Conservation (phyloP, 495 filamentous ascomycete genomes). For the Viridothelium virens region DNA sequence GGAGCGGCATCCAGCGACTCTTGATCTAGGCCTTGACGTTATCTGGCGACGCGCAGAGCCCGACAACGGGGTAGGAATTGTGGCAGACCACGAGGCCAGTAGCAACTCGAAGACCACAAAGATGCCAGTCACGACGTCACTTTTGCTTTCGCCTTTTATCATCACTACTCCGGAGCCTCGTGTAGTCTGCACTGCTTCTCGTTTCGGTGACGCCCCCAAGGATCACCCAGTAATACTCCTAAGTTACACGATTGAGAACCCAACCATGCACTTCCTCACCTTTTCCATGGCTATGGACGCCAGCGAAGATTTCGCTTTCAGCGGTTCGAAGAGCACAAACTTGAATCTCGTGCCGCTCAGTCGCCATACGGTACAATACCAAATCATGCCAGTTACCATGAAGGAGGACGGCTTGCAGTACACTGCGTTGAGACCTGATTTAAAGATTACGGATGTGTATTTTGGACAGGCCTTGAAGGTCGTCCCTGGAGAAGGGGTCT, state of each 20-base stretch:
- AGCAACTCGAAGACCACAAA: not conserved
- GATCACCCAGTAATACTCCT: conserved; percentile 41
- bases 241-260: conserved; percentile 79
- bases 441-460: conserved; percentile 9
- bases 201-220: not conserved
- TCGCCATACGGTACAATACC: conserved; percentile 59
- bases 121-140: conserved; percentile 47
- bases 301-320: conserved; percentile 86
- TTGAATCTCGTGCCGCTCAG: conserved; percentile 74
- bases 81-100: conserved; percentile 16
- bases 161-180: conserved; percentile 79
- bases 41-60: conserved; percentile 56
- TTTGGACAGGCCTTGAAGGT: conserved; percentile 7
- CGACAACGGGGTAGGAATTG: conserved; percentile 14
- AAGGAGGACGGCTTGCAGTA: not conserved
- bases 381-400: conserved; percentile 43
- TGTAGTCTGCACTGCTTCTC: conserved; percentile 55
- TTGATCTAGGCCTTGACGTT: conserved; percentile 70
- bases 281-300: conserved; percentile 90
- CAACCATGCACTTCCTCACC: conserved; percentile 85
- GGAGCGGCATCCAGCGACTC: conserved; percentile 60
- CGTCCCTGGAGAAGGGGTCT: not conserved
- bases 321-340: conserved; percentile 70
- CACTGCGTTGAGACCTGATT: not conserved
- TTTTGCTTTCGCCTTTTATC: conserved; percentile 69